A percentile compares a stretch with the other conserved stretches of the same genome.
phyloP scores from a whole-genome alignment of 345 rosid species.

The Pseudoturritis turrita region DNA sequence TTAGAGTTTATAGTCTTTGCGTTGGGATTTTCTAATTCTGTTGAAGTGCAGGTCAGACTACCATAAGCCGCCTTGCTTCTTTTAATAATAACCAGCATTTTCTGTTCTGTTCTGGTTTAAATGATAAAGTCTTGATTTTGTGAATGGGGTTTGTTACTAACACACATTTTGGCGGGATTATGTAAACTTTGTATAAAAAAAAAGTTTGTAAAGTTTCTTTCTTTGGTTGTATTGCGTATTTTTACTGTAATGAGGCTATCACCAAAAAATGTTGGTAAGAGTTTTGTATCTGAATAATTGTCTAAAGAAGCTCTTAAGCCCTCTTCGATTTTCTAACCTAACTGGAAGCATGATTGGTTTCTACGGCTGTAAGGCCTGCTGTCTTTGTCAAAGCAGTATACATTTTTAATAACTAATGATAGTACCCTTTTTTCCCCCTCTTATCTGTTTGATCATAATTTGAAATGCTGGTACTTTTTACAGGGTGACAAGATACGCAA shows the following conservation, averaged over 20 bases:
- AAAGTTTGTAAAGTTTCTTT: not conserved
- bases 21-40: conserved; percentile 55
- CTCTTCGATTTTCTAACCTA: not conserved
- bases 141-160: not conserved
- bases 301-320: not conserved
- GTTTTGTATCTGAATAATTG: conserved; percentile 1
- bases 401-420: not conserved
- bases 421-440: not conserved
- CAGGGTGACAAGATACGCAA: conserved; percentile 78
- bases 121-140: not conserved
- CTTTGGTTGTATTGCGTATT: not conserved
- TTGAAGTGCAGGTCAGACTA: conserved; percentile 78
- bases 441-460: not conserved
- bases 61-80: conserved; percentile 13
- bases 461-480: conserved; percentile 22
- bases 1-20: conserved; percentile 66
- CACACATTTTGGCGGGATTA: not conserved
- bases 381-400: not conserved
- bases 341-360: not conserved
- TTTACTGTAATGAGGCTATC: not conserved
- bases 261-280: not conserved
- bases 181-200: not conserved
- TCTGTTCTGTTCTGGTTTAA: not conserved
- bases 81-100: not conserved
- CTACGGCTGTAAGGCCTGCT: not conserved